phyloP scores from a whole-genome alignment of 805 yeast species.

The Sugiyamaella qingdaonensis region DNA sequence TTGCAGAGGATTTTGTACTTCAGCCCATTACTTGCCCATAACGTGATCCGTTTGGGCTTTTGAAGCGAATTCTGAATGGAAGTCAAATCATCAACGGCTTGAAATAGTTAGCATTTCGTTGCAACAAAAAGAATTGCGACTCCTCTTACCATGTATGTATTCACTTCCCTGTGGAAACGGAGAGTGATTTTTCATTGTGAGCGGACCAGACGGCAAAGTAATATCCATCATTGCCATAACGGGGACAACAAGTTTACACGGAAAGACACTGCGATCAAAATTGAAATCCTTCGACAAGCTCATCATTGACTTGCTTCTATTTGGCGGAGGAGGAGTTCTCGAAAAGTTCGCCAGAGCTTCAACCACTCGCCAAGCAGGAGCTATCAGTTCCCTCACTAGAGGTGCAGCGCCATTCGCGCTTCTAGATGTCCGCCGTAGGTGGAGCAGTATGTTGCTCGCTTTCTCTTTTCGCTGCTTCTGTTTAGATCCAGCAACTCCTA shows the following conservation, averaged over 20 bases:
- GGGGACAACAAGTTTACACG: slow-evolving; percentile 65
- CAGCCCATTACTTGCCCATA: slow-evolving; percentile 76
- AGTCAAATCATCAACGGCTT: slow-evolving; percentile 60
- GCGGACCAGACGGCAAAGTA: slow-evolving; percentile 51
- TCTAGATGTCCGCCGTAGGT: slow-evolving; percentile 27
- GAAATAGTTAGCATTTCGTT: neutral
- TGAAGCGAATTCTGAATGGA: slow-evolving; percentile 77
- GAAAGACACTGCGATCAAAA: slow-evolving; percentile 41
- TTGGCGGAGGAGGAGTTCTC: slow-evolving; percentile 11
- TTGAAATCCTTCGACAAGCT: slow-evolving; percentile 25
- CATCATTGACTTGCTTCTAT: slow-evolving; percentile 1
- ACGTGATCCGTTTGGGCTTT: slow-evolving; percentile 71
- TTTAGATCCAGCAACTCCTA: slow-evolving; percentile 62
- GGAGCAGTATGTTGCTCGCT: slow-evolving; percentile 42
- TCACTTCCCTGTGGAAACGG: slow-evolving; percentile 44
- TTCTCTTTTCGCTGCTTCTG: slow-evolving; percentile 39
- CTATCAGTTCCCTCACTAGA: slow-evolving; percentile 10
- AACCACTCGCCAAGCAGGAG: slow-evolving; percentile 18
- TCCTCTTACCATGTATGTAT: slow-evolving; percentile 20
- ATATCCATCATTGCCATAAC: slow-evolving; percentile 65
- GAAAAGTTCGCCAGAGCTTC: slow-evolving; percentile 18
- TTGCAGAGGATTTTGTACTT: slow-evolving; percentile 75
- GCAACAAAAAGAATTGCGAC: slow-evolving; percentile 5
- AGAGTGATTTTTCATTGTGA: slow-evolving; percentile 37
- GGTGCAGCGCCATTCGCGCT: slow-evolving; percentile 10